Conservation (phyloP, 148 eudicot genomes). For the Silene conica region DNA sequence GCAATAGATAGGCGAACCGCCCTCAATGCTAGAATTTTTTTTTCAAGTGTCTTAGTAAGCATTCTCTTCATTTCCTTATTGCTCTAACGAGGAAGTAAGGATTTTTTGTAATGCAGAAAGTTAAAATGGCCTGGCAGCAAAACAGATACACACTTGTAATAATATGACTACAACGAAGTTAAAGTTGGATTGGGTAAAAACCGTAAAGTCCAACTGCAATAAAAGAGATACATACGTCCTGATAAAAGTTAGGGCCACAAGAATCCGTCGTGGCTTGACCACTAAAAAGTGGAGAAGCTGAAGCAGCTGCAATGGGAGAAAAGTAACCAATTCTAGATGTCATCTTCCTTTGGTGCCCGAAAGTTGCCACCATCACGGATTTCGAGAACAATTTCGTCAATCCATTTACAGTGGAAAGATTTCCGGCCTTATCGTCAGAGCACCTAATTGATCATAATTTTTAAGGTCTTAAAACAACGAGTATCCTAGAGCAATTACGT, state of each 20-base stretch:
- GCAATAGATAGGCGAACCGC: background rate
- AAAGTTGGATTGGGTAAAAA: conserved; percentile 25
- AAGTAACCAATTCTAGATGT: conserved; percentile 25
- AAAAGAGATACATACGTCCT: conserved; percentile 47
- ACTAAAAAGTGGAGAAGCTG: conserved; percentile 40
- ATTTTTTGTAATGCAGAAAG: conserved; percentile 1
- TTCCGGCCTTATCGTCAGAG: conserved; percentile 31
- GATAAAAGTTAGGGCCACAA: conserved; percentile 44
- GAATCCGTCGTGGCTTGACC: conserved; percentile 37
- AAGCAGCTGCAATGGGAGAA: conserved; percentile 35
- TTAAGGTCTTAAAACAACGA: conserved; percentile 28
- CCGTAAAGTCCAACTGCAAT: conserved; percentile 24
- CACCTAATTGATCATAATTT: conserved; percentile 38
- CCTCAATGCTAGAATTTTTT: too few relatives aligned
- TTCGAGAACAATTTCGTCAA: conserved; percentile 28
- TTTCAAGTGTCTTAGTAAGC: background rate
- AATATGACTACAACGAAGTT: conserved; percentile 16
- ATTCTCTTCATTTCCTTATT: background rate
- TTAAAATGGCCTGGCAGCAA: conserved; percentile 8
- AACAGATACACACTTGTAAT: conserved; percentile 5
- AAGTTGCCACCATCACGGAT: conserved; percentile 25
- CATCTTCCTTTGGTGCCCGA: conserved; percentile 28
- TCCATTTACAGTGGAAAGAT: conserved; percentile 32
- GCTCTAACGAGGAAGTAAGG: background rate
- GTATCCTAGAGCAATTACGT: conserved; percentile 28